Conservation (phyloP, 257 asterid genomes). For the Ballota nigra region DNA sequence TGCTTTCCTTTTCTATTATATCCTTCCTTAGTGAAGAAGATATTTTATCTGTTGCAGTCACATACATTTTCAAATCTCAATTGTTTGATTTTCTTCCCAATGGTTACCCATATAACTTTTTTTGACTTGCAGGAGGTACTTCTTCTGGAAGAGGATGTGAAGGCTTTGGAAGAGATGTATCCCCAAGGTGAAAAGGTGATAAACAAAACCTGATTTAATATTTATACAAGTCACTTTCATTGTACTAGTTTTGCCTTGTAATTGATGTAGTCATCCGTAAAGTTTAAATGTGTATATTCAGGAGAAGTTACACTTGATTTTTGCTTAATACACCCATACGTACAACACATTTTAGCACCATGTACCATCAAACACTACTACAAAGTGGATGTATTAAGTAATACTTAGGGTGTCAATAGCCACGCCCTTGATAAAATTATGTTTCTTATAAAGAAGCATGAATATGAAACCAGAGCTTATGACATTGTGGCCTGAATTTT, state of each 20-base stretch:
- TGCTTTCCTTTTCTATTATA: neutral
- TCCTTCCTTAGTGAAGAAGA: neutral
- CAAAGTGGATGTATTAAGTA: too few relatives aligned
- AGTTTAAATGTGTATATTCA: too few relatives aligned
- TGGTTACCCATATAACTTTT: slow-evolving; percentile 1
- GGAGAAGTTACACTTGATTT: too few relatives aligned
- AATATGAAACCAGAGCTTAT: neutral
- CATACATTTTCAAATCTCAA: neutral
- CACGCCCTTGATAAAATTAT: too few relatives aligned
- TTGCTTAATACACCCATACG: too few relatives aligned
- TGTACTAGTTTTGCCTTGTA: neutral
- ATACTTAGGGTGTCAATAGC: too few relatives aligned
- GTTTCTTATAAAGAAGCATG: neutral
- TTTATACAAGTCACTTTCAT: neutral
- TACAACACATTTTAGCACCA: too few relatives aligned
- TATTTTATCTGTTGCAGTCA: neutral
- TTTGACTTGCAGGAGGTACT: slow-evolving; percentile 66
- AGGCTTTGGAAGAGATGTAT: slow-evolving; percentile 93
- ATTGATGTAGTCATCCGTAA: too few relatives aligned
- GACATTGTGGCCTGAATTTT: slow-evolving; percentile 19
- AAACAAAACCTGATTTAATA: slow-evolving; percentile 7
- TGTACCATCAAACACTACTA: too few relatives aligned
- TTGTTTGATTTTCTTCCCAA: slow-evolving; percentile 4
- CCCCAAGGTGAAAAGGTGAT: slow-evolving; percentile 98
- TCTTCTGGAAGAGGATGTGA: slow-evolving; percentile 85